Evolutionary conservation across 805 yeast genomes (phyloP), one percentile per base, ranked within the genome.

Genomic region (Wickerhamomyces queroliae): DNA sequence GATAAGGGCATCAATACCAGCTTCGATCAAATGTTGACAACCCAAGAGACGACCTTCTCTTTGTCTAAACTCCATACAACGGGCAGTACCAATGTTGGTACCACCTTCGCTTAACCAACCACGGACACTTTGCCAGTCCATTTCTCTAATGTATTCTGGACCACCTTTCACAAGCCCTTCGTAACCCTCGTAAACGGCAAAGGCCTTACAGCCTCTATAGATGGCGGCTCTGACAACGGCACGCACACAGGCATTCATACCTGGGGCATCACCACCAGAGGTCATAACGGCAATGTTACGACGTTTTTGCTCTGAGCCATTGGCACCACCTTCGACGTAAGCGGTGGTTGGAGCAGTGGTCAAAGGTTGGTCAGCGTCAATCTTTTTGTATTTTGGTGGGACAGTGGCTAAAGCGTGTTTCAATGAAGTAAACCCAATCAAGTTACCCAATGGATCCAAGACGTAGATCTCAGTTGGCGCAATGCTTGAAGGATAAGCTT

Each of bases 191-290:
- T 76, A 76, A 31, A 81, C 70, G 0, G 80, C 88, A 56, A 66
- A 82, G 1, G 80, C 79, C 50, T 74, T 76, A 56, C 88, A 82
- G 3, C 80, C 83, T 39, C 66, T 67, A 59, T 64, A 72, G 43
- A 82, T 74, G n/a, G 82, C 78, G 0, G 87, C 72, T 42, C 90
- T 63, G 5, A 82, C 80, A 34, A 82, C 83, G 3, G 88, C 86
- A 45, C 89, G 64, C 19, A 82, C 89, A 26, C 78, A 80, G 4
- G 88, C 80, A 55, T 80, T 80, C 90, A 82, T 82, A 47, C 90
- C 90, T 8, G 84, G 90, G 22, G 88, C 81, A 55, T 82, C 90
- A 50, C 90, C 90, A 43, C 90, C 90, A 1, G 87, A 80, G 1
- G 89, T 82, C 87, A 82, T 81, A 13, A 82, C 84, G 2, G 81